Conservation (phyloP, 805 yeast species). For the Ogataea nonfermentans region DNA sequence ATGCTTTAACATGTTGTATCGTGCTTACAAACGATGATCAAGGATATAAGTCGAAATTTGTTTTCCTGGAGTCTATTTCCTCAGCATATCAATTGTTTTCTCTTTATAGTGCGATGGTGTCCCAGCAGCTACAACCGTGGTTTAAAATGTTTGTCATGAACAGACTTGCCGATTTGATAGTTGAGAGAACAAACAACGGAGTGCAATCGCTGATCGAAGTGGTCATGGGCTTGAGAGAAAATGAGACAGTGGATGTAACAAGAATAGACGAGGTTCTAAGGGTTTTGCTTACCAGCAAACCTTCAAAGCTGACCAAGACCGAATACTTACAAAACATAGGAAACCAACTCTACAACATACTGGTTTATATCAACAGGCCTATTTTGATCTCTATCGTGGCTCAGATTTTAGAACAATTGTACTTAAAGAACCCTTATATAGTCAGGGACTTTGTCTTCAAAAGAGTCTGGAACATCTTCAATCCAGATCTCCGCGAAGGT, state of each 20-base stretch:
- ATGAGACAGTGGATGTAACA: conserved; percentile 63
- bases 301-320: conserved; percentile 44
- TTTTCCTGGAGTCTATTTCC: conserved; percentile 41
- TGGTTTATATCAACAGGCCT: conserved; percentile 61
- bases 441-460: conserved; percentile 58
- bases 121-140: conserved; percentile 45
- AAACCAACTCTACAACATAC: conserved; percentile 56
- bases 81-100: conserved; percentile 67
- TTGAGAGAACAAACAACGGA: conserved; percentile 54
- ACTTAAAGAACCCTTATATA: conserved; percentile 47
- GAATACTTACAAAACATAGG: conserved; percentile 61
- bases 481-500: conserved; percentile 31
- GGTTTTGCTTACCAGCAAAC: conserved; percentile 59
- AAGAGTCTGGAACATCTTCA: conserved; percentile 45
- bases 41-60: conserved; percentile 13
- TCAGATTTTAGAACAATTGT: conserved; percentile 52
- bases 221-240: conserved; percentile 71
- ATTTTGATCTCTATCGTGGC: conserved; percentile 54
- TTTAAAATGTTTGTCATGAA: conserved; percentile 47
- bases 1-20: conserved; percentile 49
- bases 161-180: conserved; percentile 53
- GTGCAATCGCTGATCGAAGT: conserved; percentile 73
- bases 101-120: conserved; percentile 55
- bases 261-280: conserved; percentile 67
- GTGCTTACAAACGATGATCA: conserved; percentile 31